These are phyloP conservation scores for Ustilago shanxiensis DNA, from an alignment of 1,284 basidiomycete species.

Conservation along the genomic window DNA sequence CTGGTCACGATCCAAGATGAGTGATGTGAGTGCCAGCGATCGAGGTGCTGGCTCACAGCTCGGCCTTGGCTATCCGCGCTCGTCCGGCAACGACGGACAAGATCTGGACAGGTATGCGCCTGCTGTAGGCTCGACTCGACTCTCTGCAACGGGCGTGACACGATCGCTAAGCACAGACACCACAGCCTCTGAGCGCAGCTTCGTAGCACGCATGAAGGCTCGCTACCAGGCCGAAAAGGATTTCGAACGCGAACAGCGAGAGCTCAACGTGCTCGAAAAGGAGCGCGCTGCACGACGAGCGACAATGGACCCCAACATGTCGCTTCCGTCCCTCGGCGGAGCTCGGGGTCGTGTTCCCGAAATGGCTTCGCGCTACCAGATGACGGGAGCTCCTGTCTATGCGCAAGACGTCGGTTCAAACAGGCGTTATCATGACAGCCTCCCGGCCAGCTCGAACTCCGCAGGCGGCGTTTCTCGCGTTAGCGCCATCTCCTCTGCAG, in stretches of 20 bases:
- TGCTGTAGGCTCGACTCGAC: constrained; percentile 52
- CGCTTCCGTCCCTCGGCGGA: constrained; percentile 26
- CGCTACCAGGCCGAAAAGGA: constrained; percentile 65
- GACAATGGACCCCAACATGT: constrained; percentile 38
- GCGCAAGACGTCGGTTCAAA: constrained; percentile 17
- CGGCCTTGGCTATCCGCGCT: constrained; percentile 36
- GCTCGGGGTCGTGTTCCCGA: constrained; percentile 50
- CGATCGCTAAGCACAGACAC: constrained; percentile 62
- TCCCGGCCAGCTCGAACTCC: constrained; percentile 20
- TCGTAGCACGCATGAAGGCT: constrained; percentile 66
- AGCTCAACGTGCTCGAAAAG: constrained; percentile 47
- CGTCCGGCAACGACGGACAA: constrained; percentile 11
- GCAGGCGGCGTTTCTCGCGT: constrained; percentile 20
- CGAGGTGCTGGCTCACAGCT: constrained; percentile 16
- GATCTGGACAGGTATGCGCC: constrained; percentile 57
- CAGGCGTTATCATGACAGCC: constrained; percentile 41
- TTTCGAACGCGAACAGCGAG: constrained; percentile 42
- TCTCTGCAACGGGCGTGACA: constrained; percentile 46
- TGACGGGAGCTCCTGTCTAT: constrained; percentile 16
- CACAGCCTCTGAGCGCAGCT: constrained; percentile 63
- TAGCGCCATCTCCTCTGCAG: constrained; percentile 18
- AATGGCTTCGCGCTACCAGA: constrained; percentile 48
- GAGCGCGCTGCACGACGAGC: constrained; percentile 35
- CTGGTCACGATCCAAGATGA: constrained; percentile 27
- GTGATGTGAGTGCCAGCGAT: constrained; percentile 19